Evolutionary conservation across 1,284 basidiomycete species (phyloP).

Genomic region (Bondarzewia mesenterica): DNA sequence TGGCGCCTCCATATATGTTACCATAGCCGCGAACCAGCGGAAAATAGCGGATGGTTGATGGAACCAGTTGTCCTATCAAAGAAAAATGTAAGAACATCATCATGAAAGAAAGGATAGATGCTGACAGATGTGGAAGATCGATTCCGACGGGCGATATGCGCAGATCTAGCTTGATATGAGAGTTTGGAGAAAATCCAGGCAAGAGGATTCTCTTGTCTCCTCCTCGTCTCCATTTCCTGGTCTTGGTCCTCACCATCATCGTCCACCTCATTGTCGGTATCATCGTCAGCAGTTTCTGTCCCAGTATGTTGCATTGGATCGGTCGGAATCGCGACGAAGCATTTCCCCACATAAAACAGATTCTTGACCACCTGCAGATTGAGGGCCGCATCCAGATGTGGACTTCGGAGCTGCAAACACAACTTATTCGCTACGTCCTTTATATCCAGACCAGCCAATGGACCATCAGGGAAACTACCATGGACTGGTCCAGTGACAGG

Average conservation of each 20-base stretch:
- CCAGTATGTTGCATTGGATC: constrained; percentile 5
- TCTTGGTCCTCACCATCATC: constrained; percentile 23
- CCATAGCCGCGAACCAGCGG: constrained; percentile 93
- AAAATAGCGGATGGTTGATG: constrained; percentile 75
- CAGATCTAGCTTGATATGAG: constrained; percentile 80
- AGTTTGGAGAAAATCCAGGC: constrained; percentile 93
- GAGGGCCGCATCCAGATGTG: constrained; percentile 70
- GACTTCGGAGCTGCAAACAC: constrained; percentile 77
- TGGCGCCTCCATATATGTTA: constrained; percentile 54
- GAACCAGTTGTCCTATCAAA: constrained; percentile 57
- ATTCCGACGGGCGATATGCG: constrained; percentile 61
- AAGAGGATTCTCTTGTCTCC: constrained; percentile 50
- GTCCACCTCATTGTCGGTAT: constrained; percentile 25
- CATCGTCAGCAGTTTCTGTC: constrained; percentile 17
- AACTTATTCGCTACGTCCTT: constrained; percentile 71
- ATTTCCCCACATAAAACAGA: constrained; percentile 84
- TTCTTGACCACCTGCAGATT: constrained; percentile 91
- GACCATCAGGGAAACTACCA: constrained; percentile 25
- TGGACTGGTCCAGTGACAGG: constrained; percentile 29
- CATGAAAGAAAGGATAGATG: constrained; percentile 8
- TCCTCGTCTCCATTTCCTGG: constrained; percentile 7
- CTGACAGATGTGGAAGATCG: constrained; percentile 39
- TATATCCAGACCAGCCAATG: constrained; percentile 44
- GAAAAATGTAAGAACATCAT: not conserved
- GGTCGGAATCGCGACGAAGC: constrained; percentile 44